Evolutionary conservation across 1,284 basidiomycete species (phyloP), one percentile per base, ranked within the genome.

Genomic region (Austroboletus novae-zelandiae): DNA sequence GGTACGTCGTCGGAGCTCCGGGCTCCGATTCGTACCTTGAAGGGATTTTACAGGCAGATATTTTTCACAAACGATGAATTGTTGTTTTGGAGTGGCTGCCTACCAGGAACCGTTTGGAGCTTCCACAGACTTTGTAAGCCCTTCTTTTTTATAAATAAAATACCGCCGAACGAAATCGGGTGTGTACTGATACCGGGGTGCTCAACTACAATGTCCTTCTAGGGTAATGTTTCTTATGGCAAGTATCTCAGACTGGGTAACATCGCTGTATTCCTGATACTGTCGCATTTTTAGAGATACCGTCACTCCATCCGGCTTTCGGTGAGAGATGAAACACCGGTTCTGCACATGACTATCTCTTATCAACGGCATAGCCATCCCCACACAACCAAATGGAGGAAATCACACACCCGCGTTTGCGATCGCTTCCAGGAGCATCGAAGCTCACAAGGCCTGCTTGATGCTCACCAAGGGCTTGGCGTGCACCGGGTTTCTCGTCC

Each of bases 201-300:
- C 53, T 39, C 37, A 48, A 58, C 55, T 47, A 53, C 45, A 41
- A 56, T 35, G 48, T 47, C 53, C 48, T 48, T 32, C 56, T 50
- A 87, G 84, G 84, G 85, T 1, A 88, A 88, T 53, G 75, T 88
- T 42, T 77, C 83, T 43, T 82, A 85, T 54, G 78, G 84, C 82
- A 66, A 59, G 72, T 61, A 17, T 48, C 64, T 57, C 47, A 45
- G 34, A 15, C 43, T 40, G 44, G 42, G 55, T 37, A 51, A 50
- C 10, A 45, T 15, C 40, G 27, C 47, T 48, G 56, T 47, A 53
- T 31, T 55, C 42, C 57, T 60, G 48, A 52, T 40, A 35, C 13
- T 15, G 7, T 41, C 43, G 42, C 43, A 32, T 35, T 46, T 50
- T 42, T 52, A 88, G 85, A 73, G 50, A 59, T 87, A 1, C 86